Conservation (phyloP, 192 early-diverging fungal species). For the Mortierella hygrophila region DNA sequence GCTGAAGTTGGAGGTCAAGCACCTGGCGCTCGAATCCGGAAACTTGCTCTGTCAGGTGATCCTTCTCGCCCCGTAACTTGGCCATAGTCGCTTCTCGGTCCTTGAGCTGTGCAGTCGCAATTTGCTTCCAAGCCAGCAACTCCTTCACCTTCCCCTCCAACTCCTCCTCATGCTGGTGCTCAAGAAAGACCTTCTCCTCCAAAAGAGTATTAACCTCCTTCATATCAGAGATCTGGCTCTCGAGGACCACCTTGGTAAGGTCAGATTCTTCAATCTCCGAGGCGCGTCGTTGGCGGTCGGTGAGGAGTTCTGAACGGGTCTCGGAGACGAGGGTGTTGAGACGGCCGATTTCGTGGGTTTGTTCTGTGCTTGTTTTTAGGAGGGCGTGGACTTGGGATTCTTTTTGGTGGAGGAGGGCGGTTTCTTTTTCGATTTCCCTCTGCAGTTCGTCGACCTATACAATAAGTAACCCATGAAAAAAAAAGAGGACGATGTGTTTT, state of each 20-base stretch:
- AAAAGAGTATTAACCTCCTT: not conserved
- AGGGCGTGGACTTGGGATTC: slow-evolving; percentile 11
- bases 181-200: not conserved
- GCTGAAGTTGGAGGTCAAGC: not conserved
- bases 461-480: too few relatives aligned
- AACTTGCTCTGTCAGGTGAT: not conserved
- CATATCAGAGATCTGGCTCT: slow-evolving; percentile 6
- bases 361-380: slow-evolving; percentile 11
- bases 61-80: not conserved
- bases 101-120: not conserved
- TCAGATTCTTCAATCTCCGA: slow-evolving; percentile 12
- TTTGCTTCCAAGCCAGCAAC: slow-evolving; percentile 9
- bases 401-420: not conserved
- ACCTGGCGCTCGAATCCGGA: not conserved
- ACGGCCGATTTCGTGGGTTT: slow-evolving; percentile 21
- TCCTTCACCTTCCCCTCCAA: not conserved
- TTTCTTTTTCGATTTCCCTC: slow-evolving; percentile 19
- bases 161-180: slow-evolving; percentile 3
- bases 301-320: slow-evolving; percentile 11
- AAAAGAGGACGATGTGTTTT: not conserved
- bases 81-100: not conserved
- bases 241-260: not conserved
- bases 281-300: not conserved
- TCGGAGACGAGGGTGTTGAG: slow-evolving; percentile 12
- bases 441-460: slow-evolving; percentile 11